Evolutionary conservation across 169 alveolate species (phyloP).

Genomic region (Blepharisma undulans): DNA sequence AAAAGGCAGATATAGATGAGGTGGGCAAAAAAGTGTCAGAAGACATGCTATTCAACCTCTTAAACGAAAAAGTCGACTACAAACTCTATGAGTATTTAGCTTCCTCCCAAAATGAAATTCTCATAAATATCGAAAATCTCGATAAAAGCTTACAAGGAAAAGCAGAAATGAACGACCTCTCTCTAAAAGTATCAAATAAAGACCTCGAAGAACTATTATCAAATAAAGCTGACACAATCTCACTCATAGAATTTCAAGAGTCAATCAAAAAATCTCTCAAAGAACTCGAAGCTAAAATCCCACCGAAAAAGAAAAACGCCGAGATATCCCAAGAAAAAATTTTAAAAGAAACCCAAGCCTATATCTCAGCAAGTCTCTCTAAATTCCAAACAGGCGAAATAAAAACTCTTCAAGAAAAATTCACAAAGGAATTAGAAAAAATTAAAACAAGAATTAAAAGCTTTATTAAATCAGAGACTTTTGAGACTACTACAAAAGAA

Average conservation of each 20-base stretch:
- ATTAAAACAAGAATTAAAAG: not conserved
- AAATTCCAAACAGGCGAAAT: not conserved
- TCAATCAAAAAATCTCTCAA: not conserved
- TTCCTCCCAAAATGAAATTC: not conserved
- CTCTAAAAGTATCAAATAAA: not conserved
- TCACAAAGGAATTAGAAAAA: not conserved
- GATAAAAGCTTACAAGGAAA: not conserved
- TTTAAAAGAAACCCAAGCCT: not conserved
- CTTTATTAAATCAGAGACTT: not conserved
- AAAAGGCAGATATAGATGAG: conserved; percentile 63
- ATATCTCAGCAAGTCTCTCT: not conserved
- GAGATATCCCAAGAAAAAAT: not conserved
- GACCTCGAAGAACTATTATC: not conserved
- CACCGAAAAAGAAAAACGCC: not conserved
- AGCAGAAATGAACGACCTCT: not conserved
- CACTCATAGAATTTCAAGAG: not conserved
- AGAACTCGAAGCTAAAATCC: not conserved
- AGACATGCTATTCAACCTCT: not conserved
- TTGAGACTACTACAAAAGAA: not conserved
- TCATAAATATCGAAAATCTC: not conserved
- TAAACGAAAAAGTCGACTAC: not conserved
- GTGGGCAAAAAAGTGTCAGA: conserved; percentile 72
- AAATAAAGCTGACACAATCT: not conserved
- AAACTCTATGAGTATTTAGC: not conserved
- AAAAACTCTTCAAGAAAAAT: not conserved